Evolutionary conservation across 352 stramenopile species (phyloP).

Genomic region (Saprolegnia diclina): DNA sequence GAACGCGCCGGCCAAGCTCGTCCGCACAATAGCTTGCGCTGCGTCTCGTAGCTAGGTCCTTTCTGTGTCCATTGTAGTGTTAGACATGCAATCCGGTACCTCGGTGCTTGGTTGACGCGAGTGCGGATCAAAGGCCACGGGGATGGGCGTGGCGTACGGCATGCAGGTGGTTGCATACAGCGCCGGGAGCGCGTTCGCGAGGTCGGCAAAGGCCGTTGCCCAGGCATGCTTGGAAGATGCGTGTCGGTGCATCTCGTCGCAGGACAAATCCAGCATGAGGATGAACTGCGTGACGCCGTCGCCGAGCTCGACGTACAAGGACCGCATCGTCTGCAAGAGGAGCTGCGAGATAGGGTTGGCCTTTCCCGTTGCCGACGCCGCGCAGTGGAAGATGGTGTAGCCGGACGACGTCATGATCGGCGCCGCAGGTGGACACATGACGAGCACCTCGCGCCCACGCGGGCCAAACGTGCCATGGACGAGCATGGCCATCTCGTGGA

Average conservation of each 20-base stretch:
- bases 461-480: slow-evolving; percentile 45
- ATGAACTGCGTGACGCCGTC: slow-evolving; percentile 58
- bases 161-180: background rate
- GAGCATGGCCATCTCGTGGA: slow-evolving; percentile 33
- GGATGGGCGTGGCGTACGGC: background rate
- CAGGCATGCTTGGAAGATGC: background rate
- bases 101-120: background rate
- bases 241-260: slow-evolving; percentile 20
- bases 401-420: slow-evolving; percentile 52
- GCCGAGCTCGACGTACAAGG: slow-evolving; percentile 44
- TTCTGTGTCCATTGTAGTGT: background rate
- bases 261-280: slow-evolving; percentile 40
- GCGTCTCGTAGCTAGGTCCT: slow-evolving; percentile 32
- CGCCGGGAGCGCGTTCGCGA: background rate
- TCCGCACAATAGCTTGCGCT: slow-evolving; percentile 34
- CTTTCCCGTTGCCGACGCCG: slow-evolving; percentile 1
- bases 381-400: slow-evolving; percentile 38
- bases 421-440: slow-evolving; percentile 53
- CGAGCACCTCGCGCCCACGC: slow-evolving; percentile 41
- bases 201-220: background rate
- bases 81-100: background rate
- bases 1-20: slow-evolving; percentile 39
- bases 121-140: slow-evolving; percentile 4
- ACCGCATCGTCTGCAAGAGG: slow-evolving; percentile 44
- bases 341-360: slow-evolving; percentile 35